Percentiles rank a stretch among this genome's conserved stretches.
phyloP scores from a whole-genome alignment of 495 filamentous ascomycete genomes.

The Aspergillus ostianus region DNA sequence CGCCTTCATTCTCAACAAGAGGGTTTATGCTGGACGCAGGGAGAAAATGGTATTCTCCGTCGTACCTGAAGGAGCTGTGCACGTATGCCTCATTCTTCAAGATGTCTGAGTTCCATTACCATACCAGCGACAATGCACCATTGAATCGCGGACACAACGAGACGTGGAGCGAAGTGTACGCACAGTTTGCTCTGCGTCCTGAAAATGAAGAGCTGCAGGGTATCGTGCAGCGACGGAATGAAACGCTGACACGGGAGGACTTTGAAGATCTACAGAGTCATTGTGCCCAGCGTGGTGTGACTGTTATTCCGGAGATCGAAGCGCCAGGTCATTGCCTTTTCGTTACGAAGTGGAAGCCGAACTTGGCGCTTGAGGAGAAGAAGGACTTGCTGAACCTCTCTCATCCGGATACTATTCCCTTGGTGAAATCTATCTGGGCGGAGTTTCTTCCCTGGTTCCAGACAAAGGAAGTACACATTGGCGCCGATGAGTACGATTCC shows the following conservation, averaged over 20 bases:
- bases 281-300: slow-evolving; percentile 51
- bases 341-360: slow-evolving; percentile 57
- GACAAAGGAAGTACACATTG: slow-evolving; percentile 56
- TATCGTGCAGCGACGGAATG: slow-evolving; percentile 46
- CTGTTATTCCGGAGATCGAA: slow-evolving; percentile 56
- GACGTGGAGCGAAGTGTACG: slow-evolving; percentile 50
- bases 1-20: slow-evolving; percentile 46
- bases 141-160: slow-evolving; percentile 52
- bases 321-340: slow-evolving; percentile 51
- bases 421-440: slow-evolving; percentile 52
- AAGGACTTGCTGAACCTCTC: slow-evolving; percentile 53
- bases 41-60: slow-evolving; percentile 54
- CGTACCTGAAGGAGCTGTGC: slow-evolving; percentile 55
- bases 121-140: slow-evolving; percentile 57
- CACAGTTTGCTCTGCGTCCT: slow-evolving; percentile 50
- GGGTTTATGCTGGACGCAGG: slow-evolving; percentile 57
- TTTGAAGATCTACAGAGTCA: slow-evolving; percentile 52
- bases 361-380: slow-evolving; percentile 47
- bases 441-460: slow-evolving; percentile 58
- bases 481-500: slow-evolving; percentile 56
- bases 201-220: slow-evolving; percentile 37
- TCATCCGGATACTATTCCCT: slow-evolving; percentile 52
- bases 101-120: slow-evolving; percentile 57
- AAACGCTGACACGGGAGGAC: slow-evolving; percentile 45
- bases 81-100: slow-evolving; percentile 58